Percentiles rank a stretch among this genome's conserved stretches.
phyloP scores from a whole-genome alignment of 192 early-diverging fungal genomes.

The Mycoemilia scoparia region DNA sequence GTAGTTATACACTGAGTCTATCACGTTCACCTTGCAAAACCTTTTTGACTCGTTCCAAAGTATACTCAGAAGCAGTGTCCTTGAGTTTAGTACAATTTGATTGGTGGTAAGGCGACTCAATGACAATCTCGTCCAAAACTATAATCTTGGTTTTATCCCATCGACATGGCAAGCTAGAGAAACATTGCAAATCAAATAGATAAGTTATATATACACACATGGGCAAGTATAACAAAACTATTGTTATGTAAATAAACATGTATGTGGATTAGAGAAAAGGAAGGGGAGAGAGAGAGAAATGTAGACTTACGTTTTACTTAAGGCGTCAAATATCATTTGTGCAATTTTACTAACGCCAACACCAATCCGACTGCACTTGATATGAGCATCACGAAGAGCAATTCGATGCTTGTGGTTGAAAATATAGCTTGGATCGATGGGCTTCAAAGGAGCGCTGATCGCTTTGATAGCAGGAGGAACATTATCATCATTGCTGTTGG shows the following conservation, averaged over 20 bases:
- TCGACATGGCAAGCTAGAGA: conserved; percentile 51
- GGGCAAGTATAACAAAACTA: too few species aligned
- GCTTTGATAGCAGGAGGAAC: conserved; percentile 4
- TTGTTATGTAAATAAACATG: too few species aligned
- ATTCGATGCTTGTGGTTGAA: conserved; percentile 20
- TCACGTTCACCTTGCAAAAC: conserved; percentile 32
- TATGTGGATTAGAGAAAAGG: neutral
- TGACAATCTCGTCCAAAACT: conserved; percentile 62
- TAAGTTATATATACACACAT: neutral
- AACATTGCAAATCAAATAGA: neutral
- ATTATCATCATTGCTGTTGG: neutral
- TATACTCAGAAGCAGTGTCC: conserved; percentile 29
- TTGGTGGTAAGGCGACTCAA: conserved; percentile 51
- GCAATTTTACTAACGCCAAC: conserved; percentile 59
- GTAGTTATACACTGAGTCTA: conserved; percentile 5
- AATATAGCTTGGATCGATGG: conserved; percentile 3
- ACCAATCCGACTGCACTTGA: conserved; percentile 35
- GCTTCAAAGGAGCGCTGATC: too few species aligned
- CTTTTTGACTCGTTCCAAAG: conserved; percentile 54
- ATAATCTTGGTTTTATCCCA: conserved; percentile 58
- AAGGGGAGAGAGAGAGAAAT: neutral
- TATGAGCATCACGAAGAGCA: conserved; percentile 12
- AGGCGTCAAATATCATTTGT: conserved; percentile 63
- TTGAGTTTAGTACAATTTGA: conserved; percentile 43
- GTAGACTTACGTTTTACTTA: conserved; percentile 55